A percentile compares a stretch with the other conserved stretches of the same genome.
Conservation (phyloP, 192 early-diverging fungal genomes). For the Backusella morwellensis region DNA sequence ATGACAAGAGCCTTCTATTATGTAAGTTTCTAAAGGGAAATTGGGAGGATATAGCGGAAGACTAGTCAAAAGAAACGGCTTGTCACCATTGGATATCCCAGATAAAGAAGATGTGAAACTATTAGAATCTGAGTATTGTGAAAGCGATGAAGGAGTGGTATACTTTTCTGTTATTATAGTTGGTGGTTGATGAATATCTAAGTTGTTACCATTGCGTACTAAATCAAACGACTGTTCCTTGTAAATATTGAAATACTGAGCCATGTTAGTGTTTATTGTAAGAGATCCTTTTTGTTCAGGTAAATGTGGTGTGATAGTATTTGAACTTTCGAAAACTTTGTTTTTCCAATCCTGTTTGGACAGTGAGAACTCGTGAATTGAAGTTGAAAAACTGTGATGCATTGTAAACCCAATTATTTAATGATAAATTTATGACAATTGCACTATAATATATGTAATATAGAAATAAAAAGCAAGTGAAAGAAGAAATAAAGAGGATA, state of each 20-base stretch:
- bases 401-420: neutral
- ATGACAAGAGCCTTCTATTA: neutral
- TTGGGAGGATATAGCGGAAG: neutral
- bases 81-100: neutral
- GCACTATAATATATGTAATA: neutral
- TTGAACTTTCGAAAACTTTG: neutral
- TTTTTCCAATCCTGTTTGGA: neutral
- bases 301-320: neutral
- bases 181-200: neutral
- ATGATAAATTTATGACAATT: neutral
- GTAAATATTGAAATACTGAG: neutral
- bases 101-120: neutral
- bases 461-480: neutral
- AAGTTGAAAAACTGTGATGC: neutral
- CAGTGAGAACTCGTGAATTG: neutral
- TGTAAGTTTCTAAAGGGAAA: neutral
- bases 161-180: neutral
- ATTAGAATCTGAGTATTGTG: neutral
- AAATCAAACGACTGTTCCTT: neutral
- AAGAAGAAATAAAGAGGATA: neutral
- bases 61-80: neutral
- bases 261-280: neutral
- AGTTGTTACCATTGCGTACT: neutral
- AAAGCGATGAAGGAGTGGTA: neutral
- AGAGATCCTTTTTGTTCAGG: neutral